These are phyloP conservation scores for Aureobasidium zeae DNA, from an alignment of 2,329 filamentous ascomycete genomes.

Conservation along the genomic window DNA sequence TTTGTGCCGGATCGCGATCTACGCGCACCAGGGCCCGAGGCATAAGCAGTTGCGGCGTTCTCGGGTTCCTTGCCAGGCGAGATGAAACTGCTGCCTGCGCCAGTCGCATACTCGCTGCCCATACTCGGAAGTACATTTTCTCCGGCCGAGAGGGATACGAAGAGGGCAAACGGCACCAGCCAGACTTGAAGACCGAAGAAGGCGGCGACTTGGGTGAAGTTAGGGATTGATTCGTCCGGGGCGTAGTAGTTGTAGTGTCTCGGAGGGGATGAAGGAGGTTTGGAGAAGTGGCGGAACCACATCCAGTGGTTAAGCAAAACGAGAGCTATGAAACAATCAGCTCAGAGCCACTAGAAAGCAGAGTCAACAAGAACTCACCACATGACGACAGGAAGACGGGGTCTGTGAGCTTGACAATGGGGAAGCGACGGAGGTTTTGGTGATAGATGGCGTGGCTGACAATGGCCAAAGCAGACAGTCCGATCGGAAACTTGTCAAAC, in stretches of 20 bases:
- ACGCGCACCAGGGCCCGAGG: constrained; percentile 27
- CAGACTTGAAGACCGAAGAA: constrained; percentile 96
- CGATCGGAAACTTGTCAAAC: constrained; percentile 77
- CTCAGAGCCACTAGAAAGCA: background rate
- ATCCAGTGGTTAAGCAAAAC: constrained; percentile 87
- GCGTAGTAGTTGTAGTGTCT: constrained; percentile 44
- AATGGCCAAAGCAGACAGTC: constrained; percentile 34
- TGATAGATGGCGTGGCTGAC: constrained; percentile 40
- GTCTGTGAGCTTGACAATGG: constrained; percentile 75
- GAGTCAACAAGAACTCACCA: constrained; percentile 41
- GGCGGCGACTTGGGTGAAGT: constrained; percentile 87
- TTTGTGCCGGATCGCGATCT: constrained; percentile 44
- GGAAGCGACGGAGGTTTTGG: constrained; percentile 70
- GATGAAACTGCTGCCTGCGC: constrained; percentile 44
- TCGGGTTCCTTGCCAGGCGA: constrained; percentile 34
- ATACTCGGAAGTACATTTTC: constrained; percentile 94
- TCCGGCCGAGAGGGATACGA: constrained; percentile 85
- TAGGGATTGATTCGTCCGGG: constrained; percentile 46
- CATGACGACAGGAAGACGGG: constrained; percentile 81
- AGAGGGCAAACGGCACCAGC: constrained; percentile 90
- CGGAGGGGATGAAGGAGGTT: constrained; percentile 40
- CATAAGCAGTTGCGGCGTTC: constrained; percentile 35
- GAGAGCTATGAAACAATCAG: constrained; percentile 44
- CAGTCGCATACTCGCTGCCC: constrained; percentile 63
- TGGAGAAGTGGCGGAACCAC: constrained; percentile 90